Percentiles rank a stretch among this genome's conserved stretches.
Evolutionary conservation across 148 eudicot genomes (phyloP).

Genomic region (Spergularia bocconei): DNA sequence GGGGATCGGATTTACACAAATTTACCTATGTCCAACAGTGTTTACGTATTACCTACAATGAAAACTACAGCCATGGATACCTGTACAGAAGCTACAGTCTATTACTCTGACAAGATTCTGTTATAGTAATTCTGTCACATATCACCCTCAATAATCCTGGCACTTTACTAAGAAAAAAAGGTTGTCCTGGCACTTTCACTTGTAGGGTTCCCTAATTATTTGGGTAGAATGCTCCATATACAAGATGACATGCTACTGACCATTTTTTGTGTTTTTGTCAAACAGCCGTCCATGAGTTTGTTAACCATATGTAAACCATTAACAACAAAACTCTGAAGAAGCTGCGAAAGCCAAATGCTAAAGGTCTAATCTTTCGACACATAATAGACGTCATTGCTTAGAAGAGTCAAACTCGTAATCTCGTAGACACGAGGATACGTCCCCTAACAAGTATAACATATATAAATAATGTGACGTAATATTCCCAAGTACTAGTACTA

Average conservation of each 20-base stretch:
- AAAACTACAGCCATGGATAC: not conserved
- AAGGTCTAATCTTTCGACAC: too few species aligned
- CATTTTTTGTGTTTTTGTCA: not conserved
- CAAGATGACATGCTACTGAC: not conserved
- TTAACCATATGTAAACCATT: too few species aligned
- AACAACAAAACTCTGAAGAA: too few species aligned
- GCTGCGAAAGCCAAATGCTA: too few species aligned
- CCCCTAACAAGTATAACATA: too few species aligned
- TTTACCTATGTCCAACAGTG: not conserved
- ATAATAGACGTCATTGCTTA: too few species aligned
- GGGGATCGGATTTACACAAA: not conserved
- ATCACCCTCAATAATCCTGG: conserved; percentile 1
- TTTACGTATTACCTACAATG: too few species aligned
- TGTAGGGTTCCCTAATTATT: conserved; percentile 22
- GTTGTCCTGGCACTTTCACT: conserved; percentile 17
- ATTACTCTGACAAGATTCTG: conserved; percentile 22
- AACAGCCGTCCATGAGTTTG: not conserved
- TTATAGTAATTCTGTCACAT: not conserved
- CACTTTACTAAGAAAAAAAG: not conserved
- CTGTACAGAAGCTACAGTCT: not conserved
- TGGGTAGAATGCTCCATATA: conserved; percentile 19
- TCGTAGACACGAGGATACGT: too few species aligned
- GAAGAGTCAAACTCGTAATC: too few species aligned
- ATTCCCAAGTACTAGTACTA: not conserved
- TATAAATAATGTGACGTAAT: not conserved